Percentiles rank a stretch among this genome's conserved stretches.
These are phyloP conservation scores for Lizonia empirigonia DNA, from an alignment of 2,329 filamentous ascomycete genomes.

Conservation along the genomic window DNA sequence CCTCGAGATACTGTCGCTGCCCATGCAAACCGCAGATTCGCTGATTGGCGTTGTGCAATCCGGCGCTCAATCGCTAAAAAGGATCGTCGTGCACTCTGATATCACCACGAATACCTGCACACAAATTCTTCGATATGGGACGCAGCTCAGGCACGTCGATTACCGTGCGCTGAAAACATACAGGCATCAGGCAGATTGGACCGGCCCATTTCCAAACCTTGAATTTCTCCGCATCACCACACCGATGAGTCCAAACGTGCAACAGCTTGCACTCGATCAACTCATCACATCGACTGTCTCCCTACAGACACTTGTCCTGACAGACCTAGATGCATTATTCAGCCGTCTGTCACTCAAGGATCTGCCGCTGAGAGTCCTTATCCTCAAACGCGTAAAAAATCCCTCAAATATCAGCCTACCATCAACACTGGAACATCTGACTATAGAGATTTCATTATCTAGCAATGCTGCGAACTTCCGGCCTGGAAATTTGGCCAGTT, in stretches of 20 bases:
- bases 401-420: too few relatives aligned
- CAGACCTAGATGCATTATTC: background rate
- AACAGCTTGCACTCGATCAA: background rate
- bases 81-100: conserved; percentile 30
- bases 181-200: conserved; percentile 25
- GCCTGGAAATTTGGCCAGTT: background rate
- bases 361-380: conserved; percentile 13
- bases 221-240: conserved; percentile 20
- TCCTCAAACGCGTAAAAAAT: conserved; percentile 18
- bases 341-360: background rate
- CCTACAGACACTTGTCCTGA: conserved; percentile 13
- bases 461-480: background rate
- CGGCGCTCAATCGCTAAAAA: conserved; percentile 32
- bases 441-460: conserved; percentile 4
- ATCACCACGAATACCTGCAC: conserved; percentile 34
- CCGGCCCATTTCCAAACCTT: conserved; percentile 33
- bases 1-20: conserved; percentile 40
- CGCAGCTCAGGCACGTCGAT: conserved; percentile 33
- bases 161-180: conserved; percentile 15
- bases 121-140: conserved; percentile 36
- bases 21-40: conserved; percentile 28
- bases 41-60: conserved; percentile 38
- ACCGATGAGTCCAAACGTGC: background rate
- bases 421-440: conserved; percentile 24
- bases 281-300: conserved; percentile 3